Percentiles rank a stretch among this genome's conserved stretches.
These are phyloP conservation scores for Thermothielavioides terrestris DNA, from an alignment of 495 filamentous ascomycete species.

Conservation along the genomic window DNA sequence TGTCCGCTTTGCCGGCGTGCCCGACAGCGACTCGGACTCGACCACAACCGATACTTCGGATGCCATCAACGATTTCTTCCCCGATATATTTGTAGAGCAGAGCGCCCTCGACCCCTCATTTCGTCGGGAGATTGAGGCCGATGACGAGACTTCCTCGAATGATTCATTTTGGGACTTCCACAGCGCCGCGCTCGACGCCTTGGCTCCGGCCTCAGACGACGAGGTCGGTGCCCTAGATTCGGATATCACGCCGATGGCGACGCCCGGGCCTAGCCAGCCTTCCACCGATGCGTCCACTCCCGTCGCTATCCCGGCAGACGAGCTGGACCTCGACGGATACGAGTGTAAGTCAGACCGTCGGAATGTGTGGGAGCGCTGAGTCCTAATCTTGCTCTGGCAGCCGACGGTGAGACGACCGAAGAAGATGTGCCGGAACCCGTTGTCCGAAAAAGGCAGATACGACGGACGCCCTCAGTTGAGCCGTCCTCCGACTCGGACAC, in stretches of 20 bases:
- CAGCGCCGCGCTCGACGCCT: slow-evolving; percentile 16
- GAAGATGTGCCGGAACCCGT: slow-evolving; percentile 57
- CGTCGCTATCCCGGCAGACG: slow-evolving; percentile 38
- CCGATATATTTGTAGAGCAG: slow-evolving; percentile 64
- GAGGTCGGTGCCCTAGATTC: slow-evolving; percentile 12
- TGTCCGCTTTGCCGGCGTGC: slow-evolving; percentile 43
- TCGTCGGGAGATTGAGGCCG: slow-evolving; percentile 58
- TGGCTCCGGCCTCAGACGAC: slow-evolving; percentile 24
- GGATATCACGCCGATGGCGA: slow-evolving; percentile 27
- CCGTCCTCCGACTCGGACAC: slow-evolving; percentile 40
- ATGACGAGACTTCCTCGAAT: slow-evolving; percentile 39
- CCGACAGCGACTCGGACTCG: slow-evolving; percentile 38
- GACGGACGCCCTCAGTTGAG: slow-evolving; percentile 30
- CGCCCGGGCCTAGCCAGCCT: slow-evolving; percentile 42
- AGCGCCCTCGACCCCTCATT: slow-evolving; percentile 60
- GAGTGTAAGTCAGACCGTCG: slow-evolving; percentile 54
- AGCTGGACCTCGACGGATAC: slow-evolving; percentile 59
- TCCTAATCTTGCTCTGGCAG: slow-evolving; percentile 52
- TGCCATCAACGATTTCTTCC: slow-evolving; percentile 47
- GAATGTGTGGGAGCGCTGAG: slow-evolving; percentile 13
- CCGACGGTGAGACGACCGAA: slow-evolving; percentile 80
- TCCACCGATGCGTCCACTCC: slow-evolving; percentile 34
- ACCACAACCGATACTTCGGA: slow-evolving; percentile 39
- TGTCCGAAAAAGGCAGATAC: slow-evolving; percentile 48
- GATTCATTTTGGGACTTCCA: slow-evolving; percentile 41